These are phyloP conservation scores for Populus tremula DNA, from an alignment of 345 rosid species.

Conservation along the genomic window DNA sequence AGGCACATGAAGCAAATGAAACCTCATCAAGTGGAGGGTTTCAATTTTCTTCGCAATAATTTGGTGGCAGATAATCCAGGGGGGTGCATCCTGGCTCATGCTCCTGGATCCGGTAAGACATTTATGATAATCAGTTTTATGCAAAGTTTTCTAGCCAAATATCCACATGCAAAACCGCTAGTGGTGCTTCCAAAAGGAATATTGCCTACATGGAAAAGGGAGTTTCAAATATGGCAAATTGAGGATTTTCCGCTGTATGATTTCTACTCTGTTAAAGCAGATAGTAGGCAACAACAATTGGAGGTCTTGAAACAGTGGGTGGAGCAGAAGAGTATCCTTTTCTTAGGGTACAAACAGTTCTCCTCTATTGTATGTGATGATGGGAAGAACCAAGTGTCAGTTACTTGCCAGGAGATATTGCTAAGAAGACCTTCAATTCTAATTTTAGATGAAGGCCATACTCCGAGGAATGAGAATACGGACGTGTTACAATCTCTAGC, in stretches of 20 bases:
- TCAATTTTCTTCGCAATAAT: conserved; percentile 69
- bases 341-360: conserved; percentile 88
- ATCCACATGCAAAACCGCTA: conserved; percentile 73
- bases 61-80: conserved; percentile 70
- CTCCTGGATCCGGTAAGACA: conserved; percentile 97
- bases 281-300: conserved; percentile 60
- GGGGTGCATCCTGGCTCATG: conserved; percentile 94
- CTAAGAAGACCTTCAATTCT: conserved; percentile 68
- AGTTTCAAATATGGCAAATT: conserved; percentile 74
- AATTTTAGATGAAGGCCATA: conserved; percentile 87
- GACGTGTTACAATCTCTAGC: conserved; percentile 71
- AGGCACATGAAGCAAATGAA: conserved; percentile 78
- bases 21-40: conserved; percentile 88
- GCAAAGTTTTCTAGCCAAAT: conserved; percentile 81
- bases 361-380: conserved; percentile 62
- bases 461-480: conserved; percentile 77
- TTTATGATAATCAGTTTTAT: conserved; percentile 85
- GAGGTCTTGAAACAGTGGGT: conserved; percentile 69
- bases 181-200: conserved; percentile 88
- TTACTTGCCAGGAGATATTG: conserved; percentile 59
- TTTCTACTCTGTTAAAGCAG: conserved; percentile 72
- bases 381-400: conserved; percentile 28
- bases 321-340: conserved; percentile 65
- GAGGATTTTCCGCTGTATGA: conserved; percentile 68
- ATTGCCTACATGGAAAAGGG: conserved; percentile 81